Evolutionary conservation across 2,329 filamentous ascomycete species (phyloP), one percentile per base, ranked within the genome.

Genomic region (Pseudocercospora crystallina): DNA sequence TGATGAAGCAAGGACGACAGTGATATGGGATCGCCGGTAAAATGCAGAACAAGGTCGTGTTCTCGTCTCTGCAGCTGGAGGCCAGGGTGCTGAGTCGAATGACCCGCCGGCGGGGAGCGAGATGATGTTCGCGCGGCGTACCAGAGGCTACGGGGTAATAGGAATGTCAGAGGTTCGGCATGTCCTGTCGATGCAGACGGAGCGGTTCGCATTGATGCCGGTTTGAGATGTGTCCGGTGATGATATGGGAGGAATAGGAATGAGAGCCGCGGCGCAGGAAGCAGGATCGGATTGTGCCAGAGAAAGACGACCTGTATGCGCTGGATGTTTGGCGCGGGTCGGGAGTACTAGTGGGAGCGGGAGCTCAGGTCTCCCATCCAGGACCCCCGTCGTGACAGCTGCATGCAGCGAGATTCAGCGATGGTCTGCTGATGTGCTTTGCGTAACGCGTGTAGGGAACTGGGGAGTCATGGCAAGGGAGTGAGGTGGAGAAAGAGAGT

Each of bases 21-120:
- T 38, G 37, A 44, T 47, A 35, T 43, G 44, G 13, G 44, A 48
- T 51, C 35, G 40, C 32, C 49, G 48, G 48, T 39, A 26, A 26
- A 26, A 26, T 26, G 20, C 20, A 26, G 20, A 26, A 26, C 4
- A 7, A 3, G 20, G 53, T 52, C 48, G 44, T 50, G 42, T 44
- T 32, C 49, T 46, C 48, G 38, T 26, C 20, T 26, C 40, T 43
- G 38, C 36, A 40, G 36, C 46, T 36, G 44, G 31, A 14, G 17
- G 34, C 40, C 40, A 43, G 43, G 32, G 39, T 31, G 30, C 20
- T 26, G 44, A 45, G 43, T 43, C 49, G 41, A 26, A 26, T 48
- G 44, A 39, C 39, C 49, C 35, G 44, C 39, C 38, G 30, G 43
- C 40, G 43, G 37, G 30, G 43, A 36, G 37, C 29, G 29, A 35